Base-by-base conservation (phyloP, 495 filamentous ascomycete genomes). In the Annulohypoxylon maeteangense region DNA sequence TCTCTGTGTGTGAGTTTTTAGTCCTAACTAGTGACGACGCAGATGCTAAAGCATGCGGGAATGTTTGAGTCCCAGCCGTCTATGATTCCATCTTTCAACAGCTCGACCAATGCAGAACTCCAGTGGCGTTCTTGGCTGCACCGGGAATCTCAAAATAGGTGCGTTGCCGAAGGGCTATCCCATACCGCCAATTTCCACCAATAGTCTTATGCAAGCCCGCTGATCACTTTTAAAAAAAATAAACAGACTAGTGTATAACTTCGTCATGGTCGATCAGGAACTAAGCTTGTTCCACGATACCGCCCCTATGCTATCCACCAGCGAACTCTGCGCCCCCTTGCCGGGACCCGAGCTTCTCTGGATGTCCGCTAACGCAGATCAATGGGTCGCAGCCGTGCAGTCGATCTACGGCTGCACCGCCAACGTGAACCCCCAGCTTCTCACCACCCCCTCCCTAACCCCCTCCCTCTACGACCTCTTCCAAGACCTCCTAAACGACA, bases 191-290 rank as follows among this genome's bases (percentile, higher is more conserved):
- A 54, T 51, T 16, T 63, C 63, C 44, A 72, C 68, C 71, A 38
- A 69, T 63, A 51, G 25, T 63, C 25, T n/a, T 29, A 38, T 48
- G 25, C 50, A 54, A 54, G 36, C 10, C 57, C 58, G 62, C 67
- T 74, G 45, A 72, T 65, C 53, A 59, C 16, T 40, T n/a, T n/a
- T n/a, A n/a, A n/a, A n/a, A n/a, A n/a, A n/a, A n/a, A n/a, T 51
- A 34, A 34, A 55, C 62, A 89, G 87, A 67, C 75, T 90, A 22
- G 85, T 87, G 0, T 90, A 91, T 74, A 89, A 87, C 38, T 90
- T 88, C 81, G 85, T 88, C 23, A 87, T 90, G 85, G 82, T 90
- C 11, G 89, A 91, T 71, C 87, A 89, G 72, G 89, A 91, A 66
- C 80, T 90, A 23, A 85, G 86, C 56, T 78, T 91, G 12, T 91